phyloP scores from a whole-genome alignment of 2,329 filamentous ascomycete genomes.

The Gaeumannomyces tritici region DNA sequence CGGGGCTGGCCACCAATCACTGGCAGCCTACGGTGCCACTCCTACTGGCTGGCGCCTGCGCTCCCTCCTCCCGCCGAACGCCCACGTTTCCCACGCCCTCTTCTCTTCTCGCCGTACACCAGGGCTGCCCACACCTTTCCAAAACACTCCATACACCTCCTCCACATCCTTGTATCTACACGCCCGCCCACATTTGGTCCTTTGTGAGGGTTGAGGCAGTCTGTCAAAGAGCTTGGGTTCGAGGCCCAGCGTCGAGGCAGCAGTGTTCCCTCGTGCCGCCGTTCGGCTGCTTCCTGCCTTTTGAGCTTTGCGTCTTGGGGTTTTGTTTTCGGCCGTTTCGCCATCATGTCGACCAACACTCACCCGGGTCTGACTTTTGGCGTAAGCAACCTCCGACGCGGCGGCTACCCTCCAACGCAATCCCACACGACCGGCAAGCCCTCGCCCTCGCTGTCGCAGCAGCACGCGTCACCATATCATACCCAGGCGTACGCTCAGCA shows the following conservation, averaged over 20 bases:
- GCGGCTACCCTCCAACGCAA: constrained; percentile 35
- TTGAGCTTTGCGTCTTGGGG: background rate
- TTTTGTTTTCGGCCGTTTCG: background rate
- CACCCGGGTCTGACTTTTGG: constrained; percentile 44
- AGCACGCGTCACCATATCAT: constrained; percentile 46
- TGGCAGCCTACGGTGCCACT: background rate
- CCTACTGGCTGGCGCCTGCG: background rate
- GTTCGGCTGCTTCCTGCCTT: constrained; percentile 2
- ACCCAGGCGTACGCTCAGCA: constrained; percentile 41
- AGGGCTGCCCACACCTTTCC: constrained; percentile 7
- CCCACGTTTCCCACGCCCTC: background rate
- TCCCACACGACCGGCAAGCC: constrained; percentile 44
- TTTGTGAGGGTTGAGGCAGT: constrained; percentile 2
- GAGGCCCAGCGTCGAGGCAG: constrained; percentile 12
- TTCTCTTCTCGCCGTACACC: constrained; percentile 3
- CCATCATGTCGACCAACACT: constrained; percentile 29
- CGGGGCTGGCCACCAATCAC: background rate
- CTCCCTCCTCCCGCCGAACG: background rate
- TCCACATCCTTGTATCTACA: constrained; percentile 10
- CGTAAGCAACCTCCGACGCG: constrained; percentile 36
- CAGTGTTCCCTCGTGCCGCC: constrained; percentile 5
- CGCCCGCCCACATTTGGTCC: constrained; percentile 5
- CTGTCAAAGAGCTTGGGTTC: constrained; percentile 13
- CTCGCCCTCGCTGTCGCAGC: constrained; percentile 37
- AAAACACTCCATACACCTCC: constrained; percentile 7